Base-by-base conservation (phyloP, 176 grass and related monocot genomes). In the Musa troglodytarum region DNA sequence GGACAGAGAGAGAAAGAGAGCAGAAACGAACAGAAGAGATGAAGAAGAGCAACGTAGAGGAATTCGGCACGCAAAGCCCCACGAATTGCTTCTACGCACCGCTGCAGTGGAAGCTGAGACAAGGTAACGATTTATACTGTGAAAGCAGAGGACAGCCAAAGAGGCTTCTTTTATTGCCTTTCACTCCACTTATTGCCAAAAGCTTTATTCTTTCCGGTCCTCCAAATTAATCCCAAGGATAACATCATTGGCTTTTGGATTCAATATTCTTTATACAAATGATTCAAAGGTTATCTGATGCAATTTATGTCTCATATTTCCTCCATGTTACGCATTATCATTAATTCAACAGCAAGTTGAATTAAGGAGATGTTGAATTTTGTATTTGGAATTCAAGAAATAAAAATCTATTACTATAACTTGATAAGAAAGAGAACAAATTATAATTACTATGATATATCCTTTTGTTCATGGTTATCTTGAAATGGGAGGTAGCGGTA, bases 11-110 rank as follows among this genome's bases (percentile, higher is more conserved):
- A 50, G 43, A 12, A 8, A 50, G 68, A 19, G 9, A 50, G 51
- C 34, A 43, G 34, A 6, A 43, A 43, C 34, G 34, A 43, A 43
- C 34, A 19, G 1, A 51, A 23, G 8, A 24, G 13, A 17, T 2
- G 11, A 13, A 17, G 61, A 17, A 6, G 21, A 10, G 13, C 8
- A 26, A 28, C 21, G 11, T 21, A 6, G 49, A 69, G 82, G 57
- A 79, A 66, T 80, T 75, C 1, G 75, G 63, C 73, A 97, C 88
- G 90, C 92, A 88, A 96, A 73, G 81, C 54, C 54, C 58, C 15
- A 49, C 49, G 79, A 74, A 73, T 90, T 86, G 64, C 93, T 90
- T 88, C 79, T 80, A 85, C 81, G 89, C 84, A 43, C 34, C 34
- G 6, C 34, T 6, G 34, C 34, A 43, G 34, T 43, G 3, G 34